Percentiles rank a stretch among this genome's conserved stretches.
phyloP scores from a whole-genome alignment of 2,329 filamentous ascomycete species.

The Dactylonectria macrodidyma region DNA sequence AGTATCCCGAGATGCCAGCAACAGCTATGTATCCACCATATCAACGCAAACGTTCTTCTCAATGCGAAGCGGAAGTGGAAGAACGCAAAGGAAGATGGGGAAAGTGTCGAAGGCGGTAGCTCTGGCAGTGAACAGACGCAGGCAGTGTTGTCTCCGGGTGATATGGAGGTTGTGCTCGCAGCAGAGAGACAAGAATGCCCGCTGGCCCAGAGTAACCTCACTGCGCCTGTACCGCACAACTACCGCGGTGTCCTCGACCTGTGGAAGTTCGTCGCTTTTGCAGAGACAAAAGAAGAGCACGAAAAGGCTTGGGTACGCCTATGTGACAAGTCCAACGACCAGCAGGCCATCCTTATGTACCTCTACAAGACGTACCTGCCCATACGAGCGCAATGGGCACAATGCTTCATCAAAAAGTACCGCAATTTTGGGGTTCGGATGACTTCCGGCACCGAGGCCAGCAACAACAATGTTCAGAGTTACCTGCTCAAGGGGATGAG shows the following conservation, averaged over 20 bases:
- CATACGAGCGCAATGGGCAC: conserved; percentile 23
- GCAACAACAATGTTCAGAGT: conserved; percentile 25
- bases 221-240: not conserved
- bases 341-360: conserved; percentile 19
- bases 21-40: conserved; percentile 13
- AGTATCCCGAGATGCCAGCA: conserved; percentile 17
- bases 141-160: no score
- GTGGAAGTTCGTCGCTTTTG: not conserved
- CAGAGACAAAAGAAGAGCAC: not conserved
- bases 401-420: conserved; percentile 21
- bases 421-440: conserved; percentile 28
- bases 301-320: conserved; percentile 8
- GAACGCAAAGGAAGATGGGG: not conserved
- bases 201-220: no score
- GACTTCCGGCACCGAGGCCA: conserved; percentile 25
- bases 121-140: no score
- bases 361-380: conserved; percentile 25
- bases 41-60: conserved; percentile 19
- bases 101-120: not conserved
- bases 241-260: conserved; percentile 10
- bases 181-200: no score
- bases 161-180: no score
- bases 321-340: conserved; percentile 15
- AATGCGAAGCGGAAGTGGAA: not conserved
- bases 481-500: conserved; percentile 23